phyloP scores from a whole-genome alignment of 2,329 filamentous ascomycete species.

The Phialocephala sp. region DNA sequence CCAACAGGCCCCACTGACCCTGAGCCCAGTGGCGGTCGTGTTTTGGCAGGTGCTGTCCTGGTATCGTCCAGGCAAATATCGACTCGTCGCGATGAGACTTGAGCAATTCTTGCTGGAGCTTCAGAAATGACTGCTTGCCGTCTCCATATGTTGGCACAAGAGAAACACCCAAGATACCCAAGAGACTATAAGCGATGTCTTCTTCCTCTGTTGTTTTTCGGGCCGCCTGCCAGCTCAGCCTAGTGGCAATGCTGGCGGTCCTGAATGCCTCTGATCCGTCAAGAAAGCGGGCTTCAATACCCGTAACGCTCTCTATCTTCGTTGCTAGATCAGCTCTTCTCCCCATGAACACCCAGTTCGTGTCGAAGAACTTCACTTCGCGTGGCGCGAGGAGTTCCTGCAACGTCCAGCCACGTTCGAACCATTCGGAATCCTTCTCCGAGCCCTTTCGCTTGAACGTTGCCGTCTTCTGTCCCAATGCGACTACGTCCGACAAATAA shows the following conservation, averaged over 20 bases:
- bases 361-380: neutral
- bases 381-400: neutral
- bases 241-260: neutral
- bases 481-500: neutral
- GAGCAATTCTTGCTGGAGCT: neutral
- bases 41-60: too few species aligned
- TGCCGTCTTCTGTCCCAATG: neutral
- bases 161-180: neutral
- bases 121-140: neutral
- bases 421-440: neutral
- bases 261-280: neutral
- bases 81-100: neutral
- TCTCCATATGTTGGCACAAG: neutral
- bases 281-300: neutral
- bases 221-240: neutral
- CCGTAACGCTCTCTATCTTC: neutral
- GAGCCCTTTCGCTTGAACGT: neutral
- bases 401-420: neutral
- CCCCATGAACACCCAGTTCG: neutral
- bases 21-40: too few species aligned
- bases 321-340: neutral
- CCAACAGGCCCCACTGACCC: too few species aligned
- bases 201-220: neutral
- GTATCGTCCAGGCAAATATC: neutral
- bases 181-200: neutral